Evolutionary conservation across 768 basidiomycete genomes (phyloP).

Genomic region (Dioszegia aurantiaca): DNA sequence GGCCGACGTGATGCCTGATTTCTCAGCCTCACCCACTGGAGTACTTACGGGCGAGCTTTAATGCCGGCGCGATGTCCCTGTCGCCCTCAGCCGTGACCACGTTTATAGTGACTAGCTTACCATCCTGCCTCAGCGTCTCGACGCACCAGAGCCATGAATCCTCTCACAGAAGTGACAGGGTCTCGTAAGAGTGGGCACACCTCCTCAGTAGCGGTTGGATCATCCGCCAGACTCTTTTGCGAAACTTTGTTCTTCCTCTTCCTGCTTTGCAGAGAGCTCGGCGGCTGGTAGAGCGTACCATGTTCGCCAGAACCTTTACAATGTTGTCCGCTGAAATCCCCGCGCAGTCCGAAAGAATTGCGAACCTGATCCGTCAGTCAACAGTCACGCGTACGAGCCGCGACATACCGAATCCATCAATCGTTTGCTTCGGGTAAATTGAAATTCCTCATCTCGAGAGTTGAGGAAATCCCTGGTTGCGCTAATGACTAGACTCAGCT

Average conservation of each 20-base stretch:
- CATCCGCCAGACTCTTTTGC: conserved; percentile 1
- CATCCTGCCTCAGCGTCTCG: conserved; percentile 30
- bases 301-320: conserved; percentile 28
- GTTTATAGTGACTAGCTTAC: conserved; percentile 6
- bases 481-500: conserved; percentile 24
- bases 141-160: conserved; percentile 40
- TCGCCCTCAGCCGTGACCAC: background rate
- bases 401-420: conserved; percentile 34
- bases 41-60: conserved; percentile 31
- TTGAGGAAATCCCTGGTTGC: conserved; percentile 36
- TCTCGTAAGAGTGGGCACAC: conserved; percentile 29
- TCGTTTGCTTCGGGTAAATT: conserved; percentile 25
- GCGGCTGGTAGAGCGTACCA: conserved; percentile 15
- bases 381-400: background rate
- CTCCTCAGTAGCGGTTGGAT: conserved; percentile 17
- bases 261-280: conserved; percentile 7
- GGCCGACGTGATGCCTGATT: conserved; percentile 34
- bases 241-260: background rate
- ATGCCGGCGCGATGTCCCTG: conserved; percentile 39
- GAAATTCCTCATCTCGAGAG: conserved; percentile 32
- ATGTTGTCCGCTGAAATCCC: conserved; percentile 22
- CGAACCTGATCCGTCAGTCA: conserved; percentile 17
- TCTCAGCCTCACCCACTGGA: background rate
- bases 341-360: conserved; percentile 24
- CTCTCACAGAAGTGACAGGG: conserved; percentile 29